Base-by-base conservation (phyloP, 75 land plant species). In the Cryptomeria japonica region DNA sequence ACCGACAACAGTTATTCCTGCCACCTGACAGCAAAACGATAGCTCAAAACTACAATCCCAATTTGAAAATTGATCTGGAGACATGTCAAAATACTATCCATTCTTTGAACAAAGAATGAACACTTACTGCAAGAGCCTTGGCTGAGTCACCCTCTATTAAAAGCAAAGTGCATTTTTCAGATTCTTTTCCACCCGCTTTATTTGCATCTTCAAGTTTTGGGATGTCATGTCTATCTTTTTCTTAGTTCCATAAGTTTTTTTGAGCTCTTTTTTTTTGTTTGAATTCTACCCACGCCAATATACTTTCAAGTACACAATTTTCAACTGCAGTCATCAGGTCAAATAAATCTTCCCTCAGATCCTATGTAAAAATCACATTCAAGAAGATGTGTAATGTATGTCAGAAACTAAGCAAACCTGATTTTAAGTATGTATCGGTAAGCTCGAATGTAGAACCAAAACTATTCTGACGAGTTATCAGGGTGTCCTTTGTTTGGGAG, bases 61-160 rank as follows among this genome's bases (percentile, higher is more conserved):
- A 79, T 28, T 84, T 85, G 42, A 37, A 64, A 82, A 83, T 22
- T 36, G 22, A 19, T 85, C n/a, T n/a, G n/a, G n/a, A 18, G 38
- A 85, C 49, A 49, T 49, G 13, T 53, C 75, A 58, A 64, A 1
- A 55, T 38, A 68, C 44, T 25, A 16, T 32, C 39, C 7, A 28
- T 47, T 47, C 28, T 37, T 64, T 37, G 11, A 25, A 38, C 28
- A 51, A 47, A 15, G 85, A 13, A 18, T 5, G 85, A 3, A 79
- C 14, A 89, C 99, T 92, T 90, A 98, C 99, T 25, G 99, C 99
- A 89, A 98, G 97, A 80, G 99, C 96, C 86, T 97, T 97, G 0
- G 99, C 99, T 85, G 99, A 98, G 84, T 98, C 99, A 91, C 99
- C 99, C 91, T 98, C 99, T 36, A 96, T 98, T 68, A 98, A 92